Evolutionary conservation across 169 alveolate species (phyloP).

Genomic region (Plasmodium malariae): DNA sequence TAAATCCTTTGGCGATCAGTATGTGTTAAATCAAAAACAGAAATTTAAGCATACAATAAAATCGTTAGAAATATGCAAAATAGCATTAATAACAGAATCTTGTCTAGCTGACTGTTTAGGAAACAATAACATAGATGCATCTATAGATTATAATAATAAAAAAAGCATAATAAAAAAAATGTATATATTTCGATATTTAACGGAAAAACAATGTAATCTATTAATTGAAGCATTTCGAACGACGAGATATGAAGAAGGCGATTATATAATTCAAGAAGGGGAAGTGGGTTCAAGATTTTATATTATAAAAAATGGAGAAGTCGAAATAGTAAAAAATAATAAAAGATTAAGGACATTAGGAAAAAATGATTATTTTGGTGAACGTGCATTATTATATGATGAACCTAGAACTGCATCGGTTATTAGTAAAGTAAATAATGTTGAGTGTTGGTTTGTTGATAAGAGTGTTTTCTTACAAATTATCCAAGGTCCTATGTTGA

Average conservation of each 20-base stretch:
- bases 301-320: slow-evolving; percentile 94
- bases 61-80: slow-evolving; percentile 82
- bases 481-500: slow-evolving; percentile 90
- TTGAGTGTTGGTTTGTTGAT: slow-evolving; percentile 91
- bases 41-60: slow-evolving; percentile 89
- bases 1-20: slow-evolving; percentile 95
- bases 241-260: slow-evolving; percentile 89
- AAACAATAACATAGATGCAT: slow-evolving; percentile 86
- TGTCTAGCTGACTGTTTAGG: slow-evolving; percentile 87
- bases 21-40: slow-evolving; percentile 88
- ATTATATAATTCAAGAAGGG: slow-evolving; percentile 92
- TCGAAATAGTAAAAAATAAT: slow-evolving; percentile 88
- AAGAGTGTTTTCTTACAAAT: slow-evolving; percentile 89
- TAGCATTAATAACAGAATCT: slow-evolving; percentile 88
- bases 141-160: slow-evolving; percentile 88
- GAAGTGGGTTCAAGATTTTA: slow-evolving; percentile 93
- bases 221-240: slow-evolving; percentile 90
- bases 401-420: slow-evolving; percentile 95
- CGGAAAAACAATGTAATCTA: slow-evolving; percentile 87
- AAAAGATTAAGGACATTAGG: slow-evolving; percentile 90
- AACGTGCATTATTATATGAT: slow-evolving; percentile 93
- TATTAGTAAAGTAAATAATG: slow-evolving; percentile 81
- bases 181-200: slow-evolving; percentile 89
- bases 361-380: slow-evolving; percentile 96
- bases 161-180: slow-evolving; percentile 87